Evolutionary conservation across 495 filamentous ascomycete species (phyloP), one percentile per base, ranked within the genome.

Genomic region (Penicillium subrubescens): DNA sequence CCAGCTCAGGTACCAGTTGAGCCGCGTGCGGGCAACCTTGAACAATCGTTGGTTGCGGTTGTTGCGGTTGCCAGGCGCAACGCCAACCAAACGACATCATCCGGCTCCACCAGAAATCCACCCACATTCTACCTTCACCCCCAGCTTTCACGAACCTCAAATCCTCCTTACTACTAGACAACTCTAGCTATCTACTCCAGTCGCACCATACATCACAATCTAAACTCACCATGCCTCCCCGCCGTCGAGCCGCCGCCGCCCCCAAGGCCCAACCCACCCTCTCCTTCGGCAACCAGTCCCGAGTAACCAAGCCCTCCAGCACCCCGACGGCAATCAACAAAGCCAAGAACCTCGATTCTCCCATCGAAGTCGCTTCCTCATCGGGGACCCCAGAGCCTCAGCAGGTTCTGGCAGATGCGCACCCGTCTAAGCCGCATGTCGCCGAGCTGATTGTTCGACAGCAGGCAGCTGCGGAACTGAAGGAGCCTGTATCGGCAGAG

Each of bases 221-320:
- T 53, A 41, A 21, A 55, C 41, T 6, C 52, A 81, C 65, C 66
- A 94, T 94, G 91, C 89, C 91, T 55, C 81, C 87, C 34, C 88
- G 88, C 62, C 88, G 90, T 73, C 86, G 87, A 71, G 75, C 77
- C 61, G 81, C 84, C 61, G 81, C 84, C 67, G 71, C 75, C 62
- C 75, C 62, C 75, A 79, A 53, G 73, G 78, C 78, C 56, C 93
- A 97, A 73, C 81, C 88, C 3, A 93, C 88, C 17, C 85, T 97
- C 64, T 87, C 89, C 62, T 96, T 97, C 79, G 80, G 85, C 76
- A 79, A 87, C 72, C 82, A 80, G 56, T 79, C 83, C 48, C 86
- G 87, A 73, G 86, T 96, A 63, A 93, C 90, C 69, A 97, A 97
- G 77, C 79, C 88, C 21, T 77, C 82, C 34, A 67, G 72, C 31